These are phyloP conservation scores for Ambrosiella beaveri DNA, from an alignment of 2,329 filamentous ascomycete genomes.

Conservation along the genomic window DNA sequence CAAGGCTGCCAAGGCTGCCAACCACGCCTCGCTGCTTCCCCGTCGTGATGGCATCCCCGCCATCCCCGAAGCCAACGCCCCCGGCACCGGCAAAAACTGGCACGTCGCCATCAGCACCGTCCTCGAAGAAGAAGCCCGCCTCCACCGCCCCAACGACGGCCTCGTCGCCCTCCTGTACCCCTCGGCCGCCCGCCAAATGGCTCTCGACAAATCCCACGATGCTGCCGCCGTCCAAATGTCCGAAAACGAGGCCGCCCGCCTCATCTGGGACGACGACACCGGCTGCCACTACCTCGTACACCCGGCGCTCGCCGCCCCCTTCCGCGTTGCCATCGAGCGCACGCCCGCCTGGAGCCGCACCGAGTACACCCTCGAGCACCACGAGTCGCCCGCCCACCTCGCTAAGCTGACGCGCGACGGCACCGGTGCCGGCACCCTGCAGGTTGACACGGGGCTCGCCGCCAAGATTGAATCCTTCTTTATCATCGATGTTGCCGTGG, in stretches of 20 bases:
- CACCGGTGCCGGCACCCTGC: conserved; percentile 40
- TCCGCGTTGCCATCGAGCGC: conserved; percentile 41
- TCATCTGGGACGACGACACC: conserved; percentile 53
- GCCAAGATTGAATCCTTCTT: conserved; percentile 43
- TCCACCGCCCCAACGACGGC: conserved; percentile 39
- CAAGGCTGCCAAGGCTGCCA: conserved; percentile 29
- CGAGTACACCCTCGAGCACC: conserved; percentile 48
- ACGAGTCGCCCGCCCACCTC: conserved; percentile 42
- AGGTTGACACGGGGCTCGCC: conserved; percentile 44
- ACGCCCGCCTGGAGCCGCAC: conserved; percentile 41
- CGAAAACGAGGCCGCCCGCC: conserved; percentile 49
- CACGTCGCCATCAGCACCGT: conserved; percentile 40
- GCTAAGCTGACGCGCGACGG: conserved; percentile 44
- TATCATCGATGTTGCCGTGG: conserved; percentile 43
- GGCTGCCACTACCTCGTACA: conserved; percentile 44
- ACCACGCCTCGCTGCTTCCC: background rate
- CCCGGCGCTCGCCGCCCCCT: conserved; percentile 44
- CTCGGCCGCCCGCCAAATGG: conserved; percentile 43
- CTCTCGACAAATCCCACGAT: conserved; percentile 34
- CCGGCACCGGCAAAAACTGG: conserved; percentile 29
- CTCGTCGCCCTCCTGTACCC: conserved; percentile 55
- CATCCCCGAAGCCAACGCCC: conserved; percentile 17
- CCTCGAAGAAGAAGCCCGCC: conserved; percentile 36
- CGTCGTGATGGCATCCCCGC: conserved; percentile 16
- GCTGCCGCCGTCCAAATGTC: conserved; percentile 42